phyloP scores from a whole-genome alignment of 73 alveolate species.

The Uronychia binucleata region DNA sequence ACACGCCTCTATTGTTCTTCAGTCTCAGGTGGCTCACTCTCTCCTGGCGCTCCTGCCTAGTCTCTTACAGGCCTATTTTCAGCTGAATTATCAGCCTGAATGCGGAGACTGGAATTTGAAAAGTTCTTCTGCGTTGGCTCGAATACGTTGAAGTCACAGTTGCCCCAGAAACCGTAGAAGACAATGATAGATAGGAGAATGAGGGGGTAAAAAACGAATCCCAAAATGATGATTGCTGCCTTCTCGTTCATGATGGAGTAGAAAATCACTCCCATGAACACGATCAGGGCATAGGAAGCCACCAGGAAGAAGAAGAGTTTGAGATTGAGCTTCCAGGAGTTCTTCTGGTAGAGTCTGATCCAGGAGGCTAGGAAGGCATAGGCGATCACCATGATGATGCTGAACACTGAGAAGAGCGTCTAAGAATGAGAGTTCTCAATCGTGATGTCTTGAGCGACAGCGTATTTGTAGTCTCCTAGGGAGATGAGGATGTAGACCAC shows the following conservation, averaged over 20 bases:
- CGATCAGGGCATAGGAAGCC: not conserved
- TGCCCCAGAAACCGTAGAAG: conserved; percentile 1
- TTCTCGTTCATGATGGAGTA: not conserved
- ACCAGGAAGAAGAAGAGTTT: not conserved
- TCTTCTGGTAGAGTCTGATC: not conserved
- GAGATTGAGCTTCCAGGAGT: not conserved
- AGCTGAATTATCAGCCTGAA: not conserved
- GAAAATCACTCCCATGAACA: not conserved
- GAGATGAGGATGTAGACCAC: not conserved
- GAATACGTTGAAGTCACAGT: not conserved
- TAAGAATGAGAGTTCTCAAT: not conserved
- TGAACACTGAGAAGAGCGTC: not conserved
- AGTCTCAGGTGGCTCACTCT: too few relatives aligned
- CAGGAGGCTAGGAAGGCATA: not conserved
- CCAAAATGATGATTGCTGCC: not conserved
- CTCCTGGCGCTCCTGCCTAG: too few relatives aligned
- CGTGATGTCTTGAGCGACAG: not conserved
- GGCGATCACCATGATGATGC: not conserved
- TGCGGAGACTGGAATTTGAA: too few relatives aligned
- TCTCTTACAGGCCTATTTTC: too few relatives aligned
- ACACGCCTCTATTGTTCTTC: not conserved
- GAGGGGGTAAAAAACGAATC: not conserved
- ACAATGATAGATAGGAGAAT: not conserved
- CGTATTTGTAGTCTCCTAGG: not conserved
- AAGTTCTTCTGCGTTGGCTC: not conserved